Evolutionary conservation across 1,284 basidiomycete species (phyloP).

Genomic region (Papiliotrema laurentii): DNA sequence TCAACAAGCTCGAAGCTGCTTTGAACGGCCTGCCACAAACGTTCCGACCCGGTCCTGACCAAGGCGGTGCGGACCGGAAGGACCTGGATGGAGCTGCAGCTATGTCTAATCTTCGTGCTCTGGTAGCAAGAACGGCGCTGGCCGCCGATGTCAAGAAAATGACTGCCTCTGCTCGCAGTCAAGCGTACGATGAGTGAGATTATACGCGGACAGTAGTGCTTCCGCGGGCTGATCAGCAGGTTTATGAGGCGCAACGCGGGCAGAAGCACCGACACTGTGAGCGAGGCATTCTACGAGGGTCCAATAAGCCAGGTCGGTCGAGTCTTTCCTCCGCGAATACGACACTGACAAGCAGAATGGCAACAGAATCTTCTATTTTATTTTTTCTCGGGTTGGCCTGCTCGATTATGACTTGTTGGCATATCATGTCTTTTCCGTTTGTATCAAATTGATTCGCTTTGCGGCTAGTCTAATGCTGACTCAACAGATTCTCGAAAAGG

Average conservation of each 20-base stretch:
- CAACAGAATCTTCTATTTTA: constrained; percentile 49
- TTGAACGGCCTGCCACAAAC: constrained; percentile 28
- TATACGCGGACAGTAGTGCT: not conserved
- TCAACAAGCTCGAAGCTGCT: constrained; percentile 24
- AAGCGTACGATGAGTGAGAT: constrained; percentile 46
- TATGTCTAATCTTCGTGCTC: constrained; percentile 68
- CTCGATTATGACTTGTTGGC: constrained; percentile 81
- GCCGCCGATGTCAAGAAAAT: constrained; percentile 63
- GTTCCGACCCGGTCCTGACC: constrained; percentile 13
- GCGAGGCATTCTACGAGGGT: constrained; percentile 65
- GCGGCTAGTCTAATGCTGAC: constrained; percentile 8
- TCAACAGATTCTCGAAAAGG: constrained; percentile 31
- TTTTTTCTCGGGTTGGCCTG: constrained; percentile 68
- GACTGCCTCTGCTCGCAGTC: constrained; percentile 52
- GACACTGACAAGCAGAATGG: constrained; percentile 32
- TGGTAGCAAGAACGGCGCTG: constrained; percentile 70
- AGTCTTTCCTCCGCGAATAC: not conserved
- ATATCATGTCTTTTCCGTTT: constrained; percentile 73
- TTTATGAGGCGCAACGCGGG: constrained; percentile 66
- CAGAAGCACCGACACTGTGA: constrained; percentile 60
- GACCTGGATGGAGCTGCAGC: constrained; percentile 64
- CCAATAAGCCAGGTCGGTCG: constrained; percentile 51
- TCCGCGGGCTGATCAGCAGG: constrained; percentile 56
- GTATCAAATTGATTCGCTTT: constrained; percentile 12
- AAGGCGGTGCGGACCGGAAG: constrained; percentile 29